Percentiles rank a stretch among this genome's conserved stretches.
phyloP scores from a whole-genome alignment of 495 filamentous ascomycete genomes.

The Xeromyces bisporus region DNA sequence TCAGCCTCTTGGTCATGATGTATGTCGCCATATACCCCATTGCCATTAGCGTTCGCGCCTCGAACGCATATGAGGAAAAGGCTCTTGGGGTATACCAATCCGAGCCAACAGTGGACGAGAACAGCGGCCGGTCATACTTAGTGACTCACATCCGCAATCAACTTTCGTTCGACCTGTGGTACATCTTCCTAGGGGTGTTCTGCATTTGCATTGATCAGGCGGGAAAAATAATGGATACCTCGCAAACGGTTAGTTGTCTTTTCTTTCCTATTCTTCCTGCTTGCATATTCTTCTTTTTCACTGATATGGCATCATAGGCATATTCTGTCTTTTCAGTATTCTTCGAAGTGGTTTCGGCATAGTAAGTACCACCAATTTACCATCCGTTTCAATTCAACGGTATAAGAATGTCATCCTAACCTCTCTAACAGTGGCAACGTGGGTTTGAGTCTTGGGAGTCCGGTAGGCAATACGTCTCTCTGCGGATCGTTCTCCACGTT shows the following conservation, averaged over 20 bases:
- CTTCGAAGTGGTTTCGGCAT: constrained; percentile 76
- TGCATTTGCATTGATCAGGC: constrained; percentile 41
- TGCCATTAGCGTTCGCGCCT: constrained; percentile 52
- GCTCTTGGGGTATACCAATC: constrained; percentile 50
- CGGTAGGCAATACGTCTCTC: constrained; percentile 51
- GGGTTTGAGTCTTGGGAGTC: constrained; percentile 67
- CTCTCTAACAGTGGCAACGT: constrained; percentile 48
- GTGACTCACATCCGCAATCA: constrained; percentile 41
- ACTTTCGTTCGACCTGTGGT: constrained; percentile 48
- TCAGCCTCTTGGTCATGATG: constrained; percentile 49
- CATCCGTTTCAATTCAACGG: not conserved
- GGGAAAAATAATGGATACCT: constrained; percentile 26
- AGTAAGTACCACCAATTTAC: constrained; percentile 18
- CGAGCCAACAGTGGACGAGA: constrained; percentile 25
- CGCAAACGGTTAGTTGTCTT: constrained; percentile 22
- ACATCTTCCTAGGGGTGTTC: constrained; percentile 45
- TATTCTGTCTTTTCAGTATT: constrained; percentile 49
- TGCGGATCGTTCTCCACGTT: constrained; percentile 54
- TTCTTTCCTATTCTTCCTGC: not conserved
- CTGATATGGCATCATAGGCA: constrained; percentile 2
- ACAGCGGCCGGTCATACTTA: constrained; percentile 24
- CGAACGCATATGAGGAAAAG: constrained; percentile 51
- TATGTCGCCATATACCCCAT: constrained; percentile 64
- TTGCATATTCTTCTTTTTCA: constrained; percentile 1
- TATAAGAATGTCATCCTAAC: constrained; percentile 3